phyloP scores from a whole-genome alignment of 164 flowering plant species.

The Vitis amurensis region DNA sequence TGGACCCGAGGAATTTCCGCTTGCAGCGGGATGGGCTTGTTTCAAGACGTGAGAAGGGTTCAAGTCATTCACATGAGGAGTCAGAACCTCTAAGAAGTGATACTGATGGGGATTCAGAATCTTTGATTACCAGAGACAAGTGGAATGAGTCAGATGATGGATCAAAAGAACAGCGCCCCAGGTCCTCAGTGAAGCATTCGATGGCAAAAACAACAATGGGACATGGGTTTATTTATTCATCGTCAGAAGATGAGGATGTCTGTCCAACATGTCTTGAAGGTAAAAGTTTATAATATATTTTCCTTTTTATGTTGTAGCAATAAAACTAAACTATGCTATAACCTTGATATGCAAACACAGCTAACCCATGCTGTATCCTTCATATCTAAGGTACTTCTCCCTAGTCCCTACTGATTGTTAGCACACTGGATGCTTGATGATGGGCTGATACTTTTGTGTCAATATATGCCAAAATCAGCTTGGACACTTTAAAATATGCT shows the following conservation, averaged over 20 bases:
- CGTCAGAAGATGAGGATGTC: slow-evolving; percentile 93
- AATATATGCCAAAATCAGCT: neutral
- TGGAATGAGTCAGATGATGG: slow-evolving; percentile 65
- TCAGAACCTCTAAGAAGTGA: slow-evolving; percentile 69
- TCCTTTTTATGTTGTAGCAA: neutral
- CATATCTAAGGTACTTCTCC: neutral
- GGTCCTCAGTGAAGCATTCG: slow-evolving; percentile 51
- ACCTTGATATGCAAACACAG: too few species aligned
- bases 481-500: neutral
- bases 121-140: slow-evolving; percentile 46
- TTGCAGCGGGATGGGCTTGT: slow-evolving; percentile 65
- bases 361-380: neutral
- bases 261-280: slow-evolving; percentile 99
- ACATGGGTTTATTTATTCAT: slow-evolving; percentile 50
- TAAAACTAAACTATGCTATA: neutral
- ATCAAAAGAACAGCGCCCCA: slow-evolving; percentile 47
- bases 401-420: too few species aligned
- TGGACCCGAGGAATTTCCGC: slow-evolving; percentile 69
- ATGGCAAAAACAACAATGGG: slow-evolving; percentile 40
- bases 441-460: too few species aligned
- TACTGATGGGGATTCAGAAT: slow-evolving; percentile 42
- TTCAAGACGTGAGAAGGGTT: slow-evolving; percentile 83
- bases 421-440: neutral
- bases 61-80: slow-evolving; percentile 85
- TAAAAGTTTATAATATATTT: slow-evolving; percentile 16